Conservation (phyloP, 768 basidiomycete genomes). For the Serendipita sp. region DNA sequence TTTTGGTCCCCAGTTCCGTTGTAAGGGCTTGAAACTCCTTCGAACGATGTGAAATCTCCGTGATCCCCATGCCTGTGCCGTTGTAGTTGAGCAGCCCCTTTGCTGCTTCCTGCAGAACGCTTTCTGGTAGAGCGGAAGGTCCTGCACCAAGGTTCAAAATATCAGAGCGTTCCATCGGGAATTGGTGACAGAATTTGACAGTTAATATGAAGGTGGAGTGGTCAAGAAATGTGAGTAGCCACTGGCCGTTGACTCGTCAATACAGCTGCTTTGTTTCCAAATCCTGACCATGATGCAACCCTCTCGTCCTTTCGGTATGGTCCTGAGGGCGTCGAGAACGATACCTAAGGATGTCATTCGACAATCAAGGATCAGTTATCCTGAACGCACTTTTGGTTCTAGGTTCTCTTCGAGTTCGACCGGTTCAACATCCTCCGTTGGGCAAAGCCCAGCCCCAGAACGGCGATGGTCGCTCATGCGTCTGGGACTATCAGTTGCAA, state of each 20-base stretch:
- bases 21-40: slow-evolving; percentile 69
- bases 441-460: neutral
- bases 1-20: slow-evolving; percentile 39
- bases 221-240: neutral
- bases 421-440: neutral
- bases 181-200: neutral
- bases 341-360: neutral
- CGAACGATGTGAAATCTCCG: slow-evolving; percentile 91
- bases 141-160: slow-evolving; percentile 88
- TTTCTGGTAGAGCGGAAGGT: slow-evolving; percentile 78
- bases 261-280: neutral
- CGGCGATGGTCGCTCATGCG: neutral
- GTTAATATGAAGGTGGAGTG: neutral
- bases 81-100: slow-evolving; percentile 80
- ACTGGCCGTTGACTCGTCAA: neutral
- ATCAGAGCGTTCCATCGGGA: slow-evolving; percentile 25
- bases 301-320: neutral
- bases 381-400: neutral
- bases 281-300: neutral
- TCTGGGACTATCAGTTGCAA: slow-evolving; percentile 6
- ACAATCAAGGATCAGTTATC: neutral
- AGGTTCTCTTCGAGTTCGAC: neutral
- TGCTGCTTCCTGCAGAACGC: slow-evolving; percentile 69
- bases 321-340: neutral
- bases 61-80: slow-evolving; percentile 83